These are phyloP conservation scores for Pestalotiopsis fici DNA, from an alignment of 2,329 filamentous ascomycete genomes.

Conservation along the genomic window DNA sequence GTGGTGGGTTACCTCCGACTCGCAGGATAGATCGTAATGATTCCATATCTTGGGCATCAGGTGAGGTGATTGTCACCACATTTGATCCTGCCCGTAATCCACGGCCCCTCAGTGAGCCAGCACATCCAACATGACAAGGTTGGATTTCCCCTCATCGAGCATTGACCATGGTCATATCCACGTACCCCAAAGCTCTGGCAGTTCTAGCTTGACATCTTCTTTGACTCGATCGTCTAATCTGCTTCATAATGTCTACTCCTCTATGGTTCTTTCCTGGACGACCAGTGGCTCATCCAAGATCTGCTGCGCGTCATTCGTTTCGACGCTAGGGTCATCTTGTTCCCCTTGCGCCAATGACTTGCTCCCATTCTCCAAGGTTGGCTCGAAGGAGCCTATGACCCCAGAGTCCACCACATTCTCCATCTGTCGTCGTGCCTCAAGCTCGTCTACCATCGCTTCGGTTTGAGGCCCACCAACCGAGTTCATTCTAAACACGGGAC, in stretches of 20 bases:
- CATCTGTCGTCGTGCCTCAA: constrained; percentile 5
- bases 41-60: not conserved
- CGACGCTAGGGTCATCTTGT: not conserved
- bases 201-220: not conserved
- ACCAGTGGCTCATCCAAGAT: not conserved
- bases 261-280: not conserved
- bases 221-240: not conserved
- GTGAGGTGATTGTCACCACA: not conserved
- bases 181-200: not conserved
- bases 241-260: not conserved
- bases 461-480: not conserved
- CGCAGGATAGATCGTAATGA: too few relatives aligned
- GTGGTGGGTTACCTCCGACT: constrained; percentile 7
- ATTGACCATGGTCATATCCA: not conserved
- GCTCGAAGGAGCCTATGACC: not conserved
- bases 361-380: not conserved
- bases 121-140: not conserved
- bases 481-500: constrained; percentile 4
- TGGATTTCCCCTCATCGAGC: not conserved
- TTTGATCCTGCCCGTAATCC: not conserved
- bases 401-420: not conserved
- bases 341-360: not conserved
- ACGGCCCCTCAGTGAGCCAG: not conserved
- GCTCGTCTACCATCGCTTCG: constrained; percentile 2
- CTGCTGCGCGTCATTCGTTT: not conserved